Base-by-base conservation (phyloP, 2,329 filamentous ascomycete genomes). In the Rhinocladiella mackenziei region DNA sequence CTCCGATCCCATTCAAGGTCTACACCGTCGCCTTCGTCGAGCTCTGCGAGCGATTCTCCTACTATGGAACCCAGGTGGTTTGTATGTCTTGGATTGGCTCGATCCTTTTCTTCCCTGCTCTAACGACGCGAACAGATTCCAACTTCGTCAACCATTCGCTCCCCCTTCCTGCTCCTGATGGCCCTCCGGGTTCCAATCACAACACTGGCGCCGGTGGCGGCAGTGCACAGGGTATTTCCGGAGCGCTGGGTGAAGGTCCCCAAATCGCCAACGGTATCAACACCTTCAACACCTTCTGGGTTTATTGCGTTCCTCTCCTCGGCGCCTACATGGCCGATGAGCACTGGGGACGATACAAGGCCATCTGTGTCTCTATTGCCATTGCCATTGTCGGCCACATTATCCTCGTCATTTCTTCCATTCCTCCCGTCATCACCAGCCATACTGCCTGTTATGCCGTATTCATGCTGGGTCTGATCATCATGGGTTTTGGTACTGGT, bases 41-140 rank as follows among this genome's bases (percentile, higher is more conserved):
- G 65, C 68, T 86, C 45, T 84, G 81, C 67, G 84, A 88, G 68
- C 80, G 84, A 37, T 86, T 86, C 67, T 83, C 81, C 10, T 88
- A 86, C 75, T 87, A 87, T 59, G 84, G 84, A 39, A 81, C 80
- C 4, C 75, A 78, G 33, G 74, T 81, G 22, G 71, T 86, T 20
- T 85, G 46, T 50, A 42, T 13, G 46, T 80, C 33, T 76, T 78
- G 14, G 7, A 13, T 6, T n/a, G 5, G 4, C 11, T 9, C 23
- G 15, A 7, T 13, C 11, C 10, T 13, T 11, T 2, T 11, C 20
- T 9, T 11, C 20, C 26, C 23, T 23, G n/a, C 14, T 35, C 39
- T 23, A 5, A 42, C 23, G 10, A 19, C 3, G 6, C 13, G 9
- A 7, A 28, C 14, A 48, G 45, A 73, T 56, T 77, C 77, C 60